These are phyloP conservation scores for Phialocephala sp. DNA, from an alignment of 2,329 filamentous ascomycete genomes.

Conservation along the genomic window DNA sequence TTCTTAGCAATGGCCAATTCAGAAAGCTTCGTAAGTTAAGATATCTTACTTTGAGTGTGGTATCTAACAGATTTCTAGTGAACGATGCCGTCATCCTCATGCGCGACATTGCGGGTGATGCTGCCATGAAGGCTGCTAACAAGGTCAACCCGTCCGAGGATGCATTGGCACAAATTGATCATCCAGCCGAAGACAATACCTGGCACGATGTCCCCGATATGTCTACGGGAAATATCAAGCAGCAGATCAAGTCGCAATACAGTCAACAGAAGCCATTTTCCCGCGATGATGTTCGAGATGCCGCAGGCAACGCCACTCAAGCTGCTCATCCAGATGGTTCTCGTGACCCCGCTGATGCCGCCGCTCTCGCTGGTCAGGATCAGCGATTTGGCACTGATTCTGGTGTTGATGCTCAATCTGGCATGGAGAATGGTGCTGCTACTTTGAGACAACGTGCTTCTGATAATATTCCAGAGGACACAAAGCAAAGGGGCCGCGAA, in stretches of 20 bases:
- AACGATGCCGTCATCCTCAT: constrained; percentile 81
- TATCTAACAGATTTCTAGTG: constrained; percentile 50
- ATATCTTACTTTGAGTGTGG: neutral
- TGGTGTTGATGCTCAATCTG: constrained; percentile 57
- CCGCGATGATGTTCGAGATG: constrained; percentile 64
- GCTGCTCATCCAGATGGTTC: constrained; percentile 61
- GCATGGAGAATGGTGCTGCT: constrained; percentile 45
- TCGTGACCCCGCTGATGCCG: constrained; percentile 59
- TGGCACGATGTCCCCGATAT: constrained; percentile 90
- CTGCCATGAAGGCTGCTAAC: constrained; percentile 77
- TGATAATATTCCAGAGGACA: constrained; percentile 66
- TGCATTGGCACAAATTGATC: constrained; percentile 75
- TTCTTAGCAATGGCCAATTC: constrained; percentile 91
- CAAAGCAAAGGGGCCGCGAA: constrained; percentile 59
- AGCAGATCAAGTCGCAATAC: constrained; percentile 66
- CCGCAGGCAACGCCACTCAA: constrained; percentile 61
- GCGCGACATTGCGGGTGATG: constrained; percentile 91
- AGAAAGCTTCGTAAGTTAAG: constrained; percentile 34
- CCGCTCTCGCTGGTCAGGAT: constrained; percentile 53
- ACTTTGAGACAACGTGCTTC: constrained; percentile 61
- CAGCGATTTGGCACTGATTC: constrained; percentile 50
- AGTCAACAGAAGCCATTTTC: constrained; percentile 57
- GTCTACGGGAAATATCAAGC: constrained; percentile 71
- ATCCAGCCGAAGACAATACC: constrained; percentile 85
- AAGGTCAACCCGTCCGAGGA: constrained; percentile 81